A percentile compares a stretch with the other conserved stretches of the same genome.
Evolutionary conservation across 1,284 basidiomycete genomes (phyloP).

Genomic region (Chalciporus sp.): DNA sequence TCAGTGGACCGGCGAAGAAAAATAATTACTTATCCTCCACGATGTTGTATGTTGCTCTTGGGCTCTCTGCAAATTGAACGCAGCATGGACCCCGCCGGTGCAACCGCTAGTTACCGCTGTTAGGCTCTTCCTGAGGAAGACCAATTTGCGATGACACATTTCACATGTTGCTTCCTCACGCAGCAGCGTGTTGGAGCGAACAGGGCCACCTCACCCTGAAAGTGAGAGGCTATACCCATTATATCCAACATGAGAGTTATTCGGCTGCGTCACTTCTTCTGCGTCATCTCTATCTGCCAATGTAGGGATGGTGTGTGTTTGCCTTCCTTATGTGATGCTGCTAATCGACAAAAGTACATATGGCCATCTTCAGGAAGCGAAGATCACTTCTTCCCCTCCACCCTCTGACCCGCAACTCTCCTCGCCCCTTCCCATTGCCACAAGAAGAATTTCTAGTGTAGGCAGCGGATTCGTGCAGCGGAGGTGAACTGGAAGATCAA

Average conservation of each 20-base stretch:
- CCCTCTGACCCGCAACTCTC: not conserved
- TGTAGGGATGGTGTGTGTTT: not conserved
- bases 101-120: not conserved
- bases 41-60: not conserved
- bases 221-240: not conserved
- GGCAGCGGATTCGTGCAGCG: too few species aligned
- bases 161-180: not conserved
- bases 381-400: not conserved
- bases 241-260: not conserved
- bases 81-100: slow-evolving; percentile 5
- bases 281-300: not conserved
- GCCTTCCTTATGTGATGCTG: not conserved
- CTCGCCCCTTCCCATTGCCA: not conserved
- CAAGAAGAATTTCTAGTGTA: not conserved
- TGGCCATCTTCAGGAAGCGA: not conserved
- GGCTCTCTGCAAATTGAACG: not conserved
- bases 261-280: not conserved
- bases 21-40: not conserved
- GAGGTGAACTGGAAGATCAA: not conserved
- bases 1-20: slow-evolving; percentile 1
- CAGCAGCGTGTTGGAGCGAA: not conserved
- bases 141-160: not conserved
- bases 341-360: not conserved
- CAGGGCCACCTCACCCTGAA: not conserved
- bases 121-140: not conserved